Base-by-base conservation (phyloP, 2,329 filamentous ascomycete species). In the Apiospora malaysiana region DNA sequence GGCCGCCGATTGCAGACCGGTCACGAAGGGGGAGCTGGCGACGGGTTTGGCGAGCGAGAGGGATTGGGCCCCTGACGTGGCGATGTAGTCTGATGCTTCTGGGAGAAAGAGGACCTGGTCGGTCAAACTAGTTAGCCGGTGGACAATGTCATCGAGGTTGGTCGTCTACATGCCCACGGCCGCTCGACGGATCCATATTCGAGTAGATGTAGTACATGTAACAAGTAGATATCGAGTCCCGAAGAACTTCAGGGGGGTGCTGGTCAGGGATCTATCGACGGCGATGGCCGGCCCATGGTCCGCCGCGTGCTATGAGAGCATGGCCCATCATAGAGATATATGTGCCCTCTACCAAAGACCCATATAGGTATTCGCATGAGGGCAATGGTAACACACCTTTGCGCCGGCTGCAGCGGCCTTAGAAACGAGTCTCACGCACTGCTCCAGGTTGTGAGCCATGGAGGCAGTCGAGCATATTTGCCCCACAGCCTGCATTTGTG, bases 71-170 rank as follows among this genome's bases (percentile, higher is more conserved):
- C 91, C 85, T 0, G 90, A 91, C 1, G 87, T 85, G 25, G 90
- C 92, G 76, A 98, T 94, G 84, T 97, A 98, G 83, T 97, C 94
- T 70, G 90, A 90, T 32, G 95, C 95, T 86, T 98, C 95, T 16
- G 95, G 95, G 69, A 98, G 91, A 83, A 98, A 98, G 68, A 98
- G 88, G 23, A 93, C 90, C 89, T 93, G 73, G 3, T 40, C 25
- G 45, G 37, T 12, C 4, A 8, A 23, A 7, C 69, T 70, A 74
- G 70, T 70, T 73, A 70, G 23, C 49, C 37, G 32, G 63, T 66
- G 21, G 63, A 66, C 21, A 43, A 43, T 7, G 37, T n/a, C 6
- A 21, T 23, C 10, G 14, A 16, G 5, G 2, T 18, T 18, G 16
- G 25, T 5, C 14, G 2, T 56, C 23, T 25, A 21, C 5, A 32